These are phyloP conservation scores for Podospora tetraspora DNA, from an alignment of 495 filamentous ascomycete genomes.

Conservation along the genomic window DNA sequence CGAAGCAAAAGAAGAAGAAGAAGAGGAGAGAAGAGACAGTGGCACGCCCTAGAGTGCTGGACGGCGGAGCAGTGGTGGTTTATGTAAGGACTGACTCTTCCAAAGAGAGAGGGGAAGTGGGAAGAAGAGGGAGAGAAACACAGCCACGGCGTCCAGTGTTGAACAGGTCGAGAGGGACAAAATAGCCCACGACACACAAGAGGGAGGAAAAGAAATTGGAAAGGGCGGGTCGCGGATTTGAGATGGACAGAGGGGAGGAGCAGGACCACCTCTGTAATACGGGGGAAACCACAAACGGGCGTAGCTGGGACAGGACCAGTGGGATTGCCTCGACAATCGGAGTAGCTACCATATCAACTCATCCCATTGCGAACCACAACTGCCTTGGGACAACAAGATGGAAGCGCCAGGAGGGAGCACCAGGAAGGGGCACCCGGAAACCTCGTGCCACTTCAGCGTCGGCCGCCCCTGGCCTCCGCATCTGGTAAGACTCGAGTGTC, in stretches of 20 bases:
- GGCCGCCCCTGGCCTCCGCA: not conserved
- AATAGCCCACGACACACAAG: not conserved
- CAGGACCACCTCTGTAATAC: not conserved
- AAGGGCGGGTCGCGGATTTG: not conserved
- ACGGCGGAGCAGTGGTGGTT: not conserved
- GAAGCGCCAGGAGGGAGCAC: not conserved
- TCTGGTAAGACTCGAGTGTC: not conserved
- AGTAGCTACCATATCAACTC: not conserved
- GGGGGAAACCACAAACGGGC: not conserved
- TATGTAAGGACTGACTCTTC: not conserved
- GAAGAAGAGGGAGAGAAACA: not conserved
- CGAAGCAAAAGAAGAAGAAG: not conserved
- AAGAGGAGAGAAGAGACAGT: not conserved
- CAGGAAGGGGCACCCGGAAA: not conserved
- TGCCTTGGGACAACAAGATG: not conserved
- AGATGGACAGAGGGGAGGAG: not conserved
- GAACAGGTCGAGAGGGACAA: not conserved
- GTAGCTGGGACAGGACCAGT: no score
- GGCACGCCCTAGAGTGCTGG: not conserved
- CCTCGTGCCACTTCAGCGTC: not conserved
- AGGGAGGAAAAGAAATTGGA: not conserved
- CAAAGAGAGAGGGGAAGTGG: not conserved
- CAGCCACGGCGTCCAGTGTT: not conserved
- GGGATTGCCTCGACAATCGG: no score
- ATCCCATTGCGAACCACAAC: not conserved